These are phyloP conservation scores for Neostapfia colusana DNA, from an alignment of 176 grass and related monocot species.

Conservation along the genomic window DNA sequence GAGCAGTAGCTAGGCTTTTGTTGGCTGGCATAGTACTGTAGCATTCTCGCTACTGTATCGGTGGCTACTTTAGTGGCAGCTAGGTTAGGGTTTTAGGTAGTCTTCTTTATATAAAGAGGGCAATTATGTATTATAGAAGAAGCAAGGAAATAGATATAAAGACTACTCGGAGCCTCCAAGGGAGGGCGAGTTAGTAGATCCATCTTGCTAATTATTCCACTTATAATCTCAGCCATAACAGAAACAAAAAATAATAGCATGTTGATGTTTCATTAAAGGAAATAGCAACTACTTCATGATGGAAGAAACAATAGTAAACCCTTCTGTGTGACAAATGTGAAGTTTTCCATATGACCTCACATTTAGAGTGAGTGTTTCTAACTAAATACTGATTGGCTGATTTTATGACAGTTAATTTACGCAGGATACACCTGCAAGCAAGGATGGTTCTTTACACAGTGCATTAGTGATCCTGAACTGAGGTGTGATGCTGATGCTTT, in stretches of 20 bases:
- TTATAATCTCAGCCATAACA: too few species aligned
- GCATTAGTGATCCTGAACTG: conserved; percentile 78
- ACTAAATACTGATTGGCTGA: conserved; percentile 58
- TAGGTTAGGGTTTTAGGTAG: too few species aligned
- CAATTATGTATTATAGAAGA: too few species aligned
- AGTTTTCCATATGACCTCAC: conserved; percentile 1
- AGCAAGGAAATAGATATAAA: too few species aligned
- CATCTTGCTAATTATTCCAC: too few species aligned
- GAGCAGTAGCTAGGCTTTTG: too few species aligned
- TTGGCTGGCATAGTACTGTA: too few species aligned
- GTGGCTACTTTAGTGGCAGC: too few species aligned
- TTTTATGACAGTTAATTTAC: conserved; percentile 97
- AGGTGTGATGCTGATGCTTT: conserved; percentile 41
- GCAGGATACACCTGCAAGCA: conserved; percentile 96
- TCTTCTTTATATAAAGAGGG: too few species aligned
- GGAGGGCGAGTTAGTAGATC: too few species aligned
- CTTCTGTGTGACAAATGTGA: conserved; percentile 4
- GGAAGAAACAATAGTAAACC: neutral
- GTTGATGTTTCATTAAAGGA: neutral
- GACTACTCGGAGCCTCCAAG: too few species aligned
- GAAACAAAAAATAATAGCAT: neutral
- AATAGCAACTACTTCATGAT: neutral
- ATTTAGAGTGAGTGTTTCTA: conserved; percentile 14
- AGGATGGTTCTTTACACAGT: conserved; percentile 98
- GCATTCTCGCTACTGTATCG: too few species aligned